Conservation (phyloP, 2,329 filamentous ascomycete species). For the Pseudogymnoascus sp. region DNA sequence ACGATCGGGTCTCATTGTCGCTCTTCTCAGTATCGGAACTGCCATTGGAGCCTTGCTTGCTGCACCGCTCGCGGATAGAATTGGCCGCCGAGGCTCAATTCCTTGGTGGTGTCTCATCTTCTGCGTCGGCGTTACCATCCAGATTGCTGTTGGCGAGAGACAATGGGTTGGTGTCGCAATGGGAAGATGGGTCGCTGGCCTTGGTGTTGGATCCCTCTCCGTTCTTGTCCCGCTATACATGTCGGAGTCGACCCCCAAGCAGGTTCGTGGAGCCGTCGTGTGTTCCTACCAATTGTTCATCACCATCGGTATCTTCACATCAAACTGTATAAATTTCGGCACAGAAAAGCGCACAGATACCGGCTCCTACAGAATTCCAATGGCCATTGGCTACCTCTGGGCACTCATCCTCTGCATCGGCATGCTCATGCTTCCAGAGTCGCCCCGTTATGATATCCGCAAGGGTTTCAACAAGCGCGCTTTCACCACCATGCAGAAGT, state of each 20-base stretch:
- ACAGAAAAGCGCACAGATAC: constrained; percentile 30
- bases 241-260: constrained; percentile 52
- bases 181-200: constrained; percentile 57
- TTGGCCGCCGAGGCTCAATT: constrained; percentile 54
- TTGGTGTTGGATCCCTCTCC: constrained; percentile 60
- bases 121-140: constrained; percentile 56
- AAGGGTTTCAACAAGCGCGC: constrained; percentile 41
- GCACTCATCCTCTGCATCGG: constrained; percentile 45
- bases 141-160: constrained; percentile 47
- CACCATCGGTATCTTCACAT: constrained; percentile 57
- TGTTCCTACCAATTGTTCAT: constrained; percentile 65
- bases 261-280: constrained; percentile 58
- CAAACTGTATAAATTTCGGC: constrained; percentile 48
- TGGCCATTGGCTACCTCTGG: constrained; percentile 47
- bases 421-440: constrained; percentile 46
- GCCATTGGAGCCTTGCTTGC: constrained; percentile 45
- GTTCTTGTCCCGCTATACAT: constrained; percentile 61
- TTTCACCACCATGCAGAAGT: constrained; percentile 42
- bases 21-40: constrained; percentile 36
- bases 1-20: constrained; percentile 54
- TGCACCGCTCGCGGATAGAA: constrained; percentile 53
- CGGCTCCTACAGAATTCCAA: constrained; percentile 55
- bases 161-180: constrained; percentile 58
- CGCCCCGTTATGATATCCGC: constrained; percentile 48
- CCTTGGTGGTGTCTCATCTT: constrained; percentile 45